Conservation (phyloP, 345 rosid species). For the Physaria fendleri region DNA sequence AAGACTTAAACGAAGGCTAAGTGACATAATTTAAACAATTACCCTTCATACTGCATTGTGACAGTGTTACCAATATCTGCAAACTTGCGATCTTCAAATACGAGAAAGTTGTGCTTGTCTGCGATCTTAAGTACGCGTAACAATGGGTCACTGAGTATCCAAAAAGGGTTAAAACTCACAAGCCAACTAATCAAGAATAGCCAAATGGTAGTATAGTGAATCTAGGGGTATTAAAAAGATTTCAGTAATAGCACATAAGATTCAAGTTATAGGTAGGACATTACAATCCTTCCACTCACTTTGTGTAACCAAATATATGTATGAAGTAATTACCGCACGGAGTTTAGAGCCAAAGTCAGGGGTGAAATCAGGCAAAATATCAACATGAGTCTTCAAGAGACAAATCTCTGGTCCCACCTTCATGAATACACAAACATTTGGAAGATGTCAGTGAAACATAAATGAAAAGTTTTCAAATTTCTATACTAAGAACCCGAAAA, state of each 20-base stretch:
- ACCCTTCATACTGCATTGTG: conserved; percentile 99
- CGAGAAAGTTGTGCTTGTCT: conserved; percentile 73
- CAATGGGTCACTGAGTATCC: background rate
- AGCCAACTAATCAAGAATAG: background rate
- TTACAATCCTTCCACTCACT: too few relatives aligned
- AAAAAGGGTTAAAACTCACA: too few relatives aligned
- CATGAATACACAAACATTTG: conserved; percentile 16
- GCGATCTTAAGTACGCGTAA: conserved; percentile 51
- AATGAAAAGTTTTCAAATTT: background rate
- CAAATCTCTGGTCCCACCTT: conserved; percentile 98
- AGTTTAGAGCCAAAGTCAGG: conserved; percentile 85
- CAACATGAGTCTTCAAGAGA: conserved; percentile 90
- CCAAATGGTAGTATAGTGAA: too few relatives aligned
- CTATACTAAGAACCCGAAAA: background rate
- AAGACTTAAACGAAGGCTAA: background rate
- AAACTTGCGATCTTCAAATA: conserved; percentile 96
- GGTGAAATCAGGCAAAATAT: conserved; percentile 90
- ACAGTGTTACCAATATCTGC: conserved; percentile 99
- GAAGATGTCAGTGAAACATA: background rate
- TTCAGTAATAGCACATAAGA: too few relatives aligned
- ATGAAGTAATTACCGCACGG: conserved; percentile 45
- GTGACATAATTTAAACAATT: background rate
- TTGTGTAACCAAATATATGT: background rate
- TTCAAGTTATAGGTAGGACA: too few relatives aligned
- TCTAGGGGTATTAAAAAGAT: too few relatives aligned